Evolutionary conservation across 2,329 filamentous ascomycete species (phyloP), one percentile per base, ranked within the genome.

Genomic region (Ophiostoma ips): DNA sequence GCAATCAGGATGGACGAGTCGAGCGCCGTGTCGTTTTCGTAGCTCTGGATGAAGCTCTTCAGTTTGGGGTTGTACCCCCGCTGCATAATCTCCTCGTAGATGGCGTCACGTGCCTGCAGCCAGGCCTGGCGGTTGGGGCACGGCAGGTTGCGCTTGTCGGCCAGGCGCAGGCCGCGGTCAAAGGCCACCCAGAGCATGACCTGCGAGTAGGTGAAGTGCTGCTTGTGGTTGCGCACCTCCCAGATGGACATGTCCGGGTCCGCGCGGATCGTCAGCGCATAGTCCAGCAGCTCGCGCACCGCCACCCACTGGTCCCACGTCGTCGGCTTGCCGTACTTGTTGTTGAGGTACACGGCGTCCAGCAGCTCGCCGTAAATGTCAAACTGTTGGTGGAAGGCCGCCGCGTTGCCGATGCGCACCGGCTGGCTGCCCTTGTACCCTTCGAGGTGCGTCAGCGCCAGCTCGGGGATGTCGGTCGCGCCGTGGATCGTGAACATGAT

Each of bases 401-500:
- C 84, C 0, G 81, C 83, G 56, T 89, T 89, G 11, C 84, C 84
- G 47, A 88, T 83, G 2, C 84, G 76, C 19, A 89, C 84, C 0
- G 84, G 84, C 45, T 67, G 73, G 61, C 83, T 87, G 24, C 76
- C 74, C 48, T 78, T 71, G 61, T 88, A 87, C 2, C 84, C 84
- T 41, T 85, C 79, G 2, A 89, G 71, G 57, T 89, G 84, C 50
- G 69, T 63, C 6, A 87, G 71, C 55, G 84, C 82, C 34, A 71
- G 59, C 63, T 87, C 84, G 0, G 83, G 82, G 35, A 88, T 84
- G 36, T 87, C 79, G 1, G 82, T 87, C 41, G 79, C 79, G 44
- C 84, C 84, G 21, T 77, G 73, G 56, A 89, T 87, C 37, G 81
- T 85, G 60, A 88, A 87, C 84, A 89, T 88, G 60, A 89, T 85